These are phyloP conservation scores for Rachicladosporium sp. DNA, from an alignment of 2,329 filamentous ascomycete species.

Conservation along the genomic window DNA sequence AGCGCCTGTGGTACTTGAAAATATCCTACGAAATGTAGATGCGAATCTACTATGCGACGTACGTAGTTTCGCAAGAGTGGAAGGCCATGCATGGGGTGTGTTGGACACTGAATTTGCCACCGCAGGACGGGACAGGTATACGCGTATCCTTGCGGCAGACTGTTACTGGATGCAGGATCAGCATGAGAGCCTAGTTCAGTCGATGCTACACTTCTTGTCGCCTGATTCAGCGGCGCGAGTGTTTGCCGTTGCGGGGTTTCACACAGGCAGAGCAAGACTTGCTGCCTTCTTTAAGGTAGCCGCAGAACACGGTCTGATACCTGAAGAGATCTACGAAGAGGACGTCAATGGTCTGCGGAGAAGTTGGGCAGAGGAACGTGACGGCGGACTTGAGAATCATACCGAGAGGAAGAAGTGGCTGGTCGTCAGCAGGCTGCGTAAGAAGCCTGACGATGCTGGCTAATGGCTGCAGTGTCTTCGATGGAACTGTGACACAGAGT, in stretches of 20 bases:
- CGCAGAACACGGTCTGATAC: conserved; percentile 39
- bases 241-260: conserved; percentile 59
- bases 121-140: conserved; percentile 35
- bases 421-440: conserved; percentile 34
- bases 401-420: conserved; percentile 58
- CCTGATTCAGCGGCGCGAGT: conserved; percentile 36
- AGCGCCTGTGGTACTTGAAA: conserved; percentile 44
- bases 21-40: conserved; percentile 45
- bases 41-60: conserved; percentile 36
- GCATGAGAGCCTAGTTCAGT: conserved; percentile 52
- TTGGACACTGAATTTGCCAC: conserved; percentile 31
- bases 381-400: conserved; percentile 50
- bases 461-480: no score
- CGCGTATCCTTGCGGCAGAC: conserved; percentile 55
- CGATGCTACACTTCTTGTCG: conserved; percentile 51
- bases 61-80: conserved; percentile 30
- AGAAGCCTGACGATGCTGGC: not conserved
- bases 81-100: conserved; percentile 56
- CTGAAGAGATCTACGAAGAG: conserved; percentile 57
- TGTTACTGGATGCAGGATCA: conserved; percentile 66
- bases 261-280: conserved; percentile 56
- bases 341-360: conserved; percentile 53
- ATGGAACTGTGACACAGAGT: no score
- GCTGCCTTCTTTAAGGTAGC: conserved; percentile 52
- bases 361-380: conserved; percentile 42